Conservation (phyloP, 768 basidiomycete species). For the Hygrocybe punicea region DNA sequence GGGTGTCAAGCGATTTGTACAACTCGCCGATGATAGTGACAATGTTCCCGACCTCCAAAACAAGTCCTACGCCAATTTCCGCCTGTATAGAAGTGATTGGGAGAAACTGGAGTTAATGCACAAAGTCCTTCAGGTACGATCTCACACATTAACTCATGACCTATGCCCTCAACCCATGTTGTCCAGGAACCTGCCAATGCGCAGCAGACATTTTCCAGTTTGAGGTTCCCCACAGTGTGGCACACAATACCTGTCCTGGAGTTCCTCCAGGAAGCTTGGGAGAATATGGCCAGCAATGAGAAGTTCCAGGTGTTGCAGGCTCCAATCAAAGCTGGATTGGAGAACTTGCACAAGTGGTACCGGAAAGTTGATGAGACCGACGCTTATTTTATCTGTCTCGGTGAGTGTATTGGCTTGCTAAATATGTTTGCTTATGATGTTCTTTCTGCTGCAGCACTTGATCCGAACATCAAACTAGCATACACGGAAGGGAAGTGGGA, state of each 20-base stretch:
- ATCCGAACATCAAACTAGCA: constrained; percentile 13
- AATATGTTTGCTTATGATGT: background rate
- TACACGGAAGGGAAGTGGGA: constrained; percentile 14
- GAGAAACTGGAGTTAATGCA: constrained; percentile 10
- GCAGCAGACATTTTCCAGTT: constrained; percentile 14
- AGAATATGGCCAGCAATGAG: constrained; percentile 9
- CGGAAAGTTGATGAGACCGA: constrained; percentile 8
- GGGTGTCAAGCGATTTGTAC: constrained; percentile 12
- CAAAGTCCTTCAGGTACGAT: constrained; percentile 12
- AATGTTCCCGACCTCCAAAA: constrained; percentile 12
- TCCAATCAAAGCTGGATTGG: constrained; percentile 8
- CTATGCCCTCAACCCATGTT: constrained; percentile 7
- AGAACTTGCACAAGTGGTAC: constrained; percentile 6
- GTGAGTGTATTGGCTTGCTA: no score
- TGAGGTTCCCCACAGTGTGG: constrained; percentile 14
- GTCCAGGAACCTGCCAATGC: constrained; percentile 16
- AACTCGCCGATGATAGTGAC: constrained; percentile 16
- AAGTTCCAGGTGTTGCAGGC: constrained; percentile 8
- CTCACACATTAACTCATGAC: constrained; percentile 3
- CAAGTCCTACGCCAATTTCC: constrained; percentile 15
- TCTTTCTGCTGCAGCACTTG: constrained; percentile 1
- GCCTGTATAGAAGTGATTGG: constrained; percentile 10
- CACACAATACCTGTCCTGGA: constrained; percentile 14
- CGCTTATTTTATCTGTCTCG: no score
- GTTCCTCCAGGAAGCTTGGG: constrained; percentile 16